Base-by-base conservation (phyloP, 192 early-diverging fungal genomes). In the Entomortierella lignicola region DNA sequence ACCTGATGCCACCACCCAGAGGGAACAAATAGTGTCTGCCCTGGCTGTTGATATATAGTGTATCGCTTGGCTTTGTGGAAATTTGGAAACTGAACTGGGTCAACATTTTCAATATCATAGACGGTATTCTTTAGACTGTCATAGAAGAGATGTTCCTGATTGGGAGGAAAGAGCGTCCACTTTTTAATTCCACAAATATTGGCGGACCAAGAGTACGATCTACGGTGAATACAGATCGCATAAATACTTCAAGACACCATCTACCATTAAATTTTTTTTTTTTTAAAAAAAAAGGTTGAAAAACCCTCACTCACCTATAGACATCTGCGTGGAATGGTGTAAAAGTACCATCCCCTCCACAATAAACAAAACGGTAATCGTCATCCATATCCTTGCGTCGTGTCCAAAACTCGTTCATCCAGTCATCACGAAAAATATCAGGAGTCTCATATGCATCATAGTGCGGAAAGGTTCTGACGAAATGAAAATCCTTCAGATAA, bases 291-390 rank as follows among this genome's bases (percentile, higher is more conserved):
- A 25, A 88, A 88, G 26, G 88, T 90, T 81, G 87, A 89, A 31
- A 39, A 10, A 25, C 17, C 51, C 4, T 21, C 20, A 83, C n/a
- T 18, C 27, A 83, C 81, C 89, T 81, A 55, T 85, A 93, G n/a
- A 93, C 92, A 72, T 93, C 92, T 23, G 88, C 86, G 71, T 93
- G 92, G 55, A 93, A 89, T 11, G 92, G 91, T 30, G 92, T 92
- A 82, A 91, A 92, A 0, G 91, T 91, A 25, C 85, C 85, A 50
- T 89, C 68, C 17, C 90, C 89, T 29, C 92, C 91, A 53, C 92
- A 87, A 58, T 93, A 93, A 17, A 87, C 85, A 71, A 93, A 93
- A 31, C 87, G 85, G 72, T 90, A 93, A 55, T 93, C 91, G 69
- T 93, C 92, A 25, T 80, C 55, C 26, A 72, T 67, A 32, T 84